These are phyloP conservation scores for Colletotrichum brevisporum DNA, from an alignment of 2,329 filamentous ascomycete species.

Conservation along the genomic window DNA sequence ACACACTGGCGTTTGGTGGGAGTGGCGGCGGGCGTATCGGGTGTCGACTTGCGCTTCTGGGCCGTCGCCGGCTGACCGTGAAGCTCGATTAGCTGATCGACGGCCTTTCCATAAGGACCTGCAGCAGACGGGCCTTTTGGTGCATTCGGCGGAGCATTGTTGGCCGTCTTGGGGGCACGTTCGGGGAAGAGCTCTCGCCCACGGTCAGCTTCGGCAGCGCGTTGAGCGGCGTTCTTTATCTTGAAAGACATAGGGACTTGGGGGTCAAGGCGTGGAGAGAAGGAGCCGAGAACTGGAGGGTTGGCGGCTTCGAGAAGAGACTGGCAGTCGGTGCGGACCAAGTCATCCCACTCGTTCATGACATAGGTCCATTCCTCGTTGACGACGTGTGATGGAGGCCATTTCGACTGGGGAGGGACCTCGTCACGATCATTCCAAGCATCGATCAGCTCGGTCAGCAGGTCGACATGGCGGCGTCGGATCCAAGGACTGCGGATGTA, in stretches of 20 bases:
- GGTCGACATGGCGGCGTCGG: neutral
- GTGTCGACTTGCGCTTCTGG: conserved; percentile 18
- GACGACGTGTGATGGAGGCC: neutral
- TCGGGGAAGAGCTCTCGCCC: too few species aligned
- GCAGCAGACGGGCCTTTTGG: neutral
- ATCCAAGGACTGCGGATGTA: neutral
- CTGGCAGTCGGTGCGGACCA: neutral
- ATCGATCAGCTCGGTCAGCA: conserved; percentile 34
- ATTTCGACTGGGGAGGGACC: neutral
- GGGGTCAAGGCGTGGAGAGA: neutral
- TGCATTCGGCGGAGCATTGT: neutral
- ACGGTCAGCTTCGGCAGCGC: too few species aligned
- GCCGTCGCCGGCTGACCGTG: neutral
- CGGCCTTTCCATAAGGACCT: neutral
- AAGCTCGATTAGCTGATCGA: conserved; percentile 21
- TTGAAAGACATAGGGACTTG: neutral
- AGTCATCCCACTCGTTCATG: neutral
- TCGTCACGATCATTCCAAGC: conserved; percentile 14
- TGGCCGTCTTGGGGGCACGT: neutral
- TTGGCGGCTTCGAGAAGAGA: conserved; percentile 5
- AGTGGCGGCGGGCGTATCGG: neutral
- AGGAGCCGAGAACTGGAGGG: conserved; percentile 2
- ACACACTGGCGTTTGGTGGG: conserved; percentile 16
- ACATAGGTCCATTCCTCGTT: conserved; percentile 14
- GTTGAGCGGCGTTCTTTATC: conserved; percentile 6